Conservation (phyloP, 75 land plant species). For the Adiantum capillusveneris region DNA sequence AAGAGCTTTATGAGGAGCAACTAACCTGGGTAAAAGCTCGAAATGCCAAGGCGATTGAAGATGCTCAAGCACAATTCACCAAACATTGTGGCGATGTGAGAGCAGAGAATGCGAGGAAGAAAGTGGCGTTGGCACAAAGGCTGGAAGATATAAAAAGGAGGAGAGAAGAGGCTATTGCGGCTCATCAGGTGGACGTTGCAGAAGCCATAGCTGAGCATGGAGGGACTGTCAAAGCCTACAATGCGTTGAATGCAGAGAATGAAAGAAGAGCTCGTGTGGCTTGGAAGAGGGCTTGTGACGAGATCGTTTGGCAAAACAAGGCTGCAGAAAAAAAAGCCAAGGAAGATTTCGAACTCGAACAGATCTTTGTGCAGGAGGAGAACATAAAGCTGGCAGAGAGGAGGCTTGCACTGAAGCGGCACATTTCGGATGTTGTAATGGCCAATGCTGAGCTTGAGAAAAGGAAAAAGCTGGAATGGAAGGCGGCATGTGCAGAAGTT, state of each 20-base stretch:
- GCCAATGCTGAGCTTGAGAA: constrained; percentile 16
- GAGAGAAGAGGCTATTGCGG: constrained; percentile 4
- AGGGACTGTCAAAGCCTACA: not conserved
- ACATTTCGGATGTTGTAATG: constrained; percentile 5
- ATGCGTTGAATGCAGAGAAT: constrained; percentile 6
- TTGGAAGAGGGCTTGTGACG: constrained; percentile 13
- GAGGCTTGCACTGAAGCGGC: constrained; percentile 2
- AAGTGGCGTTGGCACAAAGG: constrained; percentile 4
- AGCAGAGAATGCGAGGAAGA: constrained; percentile 9
- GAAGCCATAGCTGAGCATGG: constrained; percentile 17
- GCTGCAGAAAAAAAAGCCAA: constrained; percentile 2
- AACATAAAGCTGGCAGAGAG: constrained; percentile 8
- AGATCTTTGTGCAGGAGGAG: constrained; percentile 9
- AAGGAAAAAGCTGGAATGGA: constrained; percentile 18
- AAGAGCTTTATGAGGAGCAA: constrained; percentile 8
- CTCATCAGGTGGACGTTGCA: constrained; percentile 7
- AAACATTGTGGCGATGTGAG: not conserved
- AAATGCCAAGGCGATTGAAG: constrained; percentile 6
- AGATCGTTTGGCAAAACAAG: constrained; percentile 6
- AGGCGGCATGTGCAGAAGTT: constrained; percentile 1
- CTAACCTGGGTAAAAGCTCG: not conserved
- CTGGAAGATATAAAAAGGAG: constrained; percentile 8
- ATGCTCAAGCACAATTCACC: constrained; percentile 8
- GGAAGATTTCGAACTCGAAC: constrained; percentile 10
- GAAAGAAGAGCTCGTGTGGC: constrained; percentile 9